These are phyloP conservation scores for Ogataea hybrid DNA, from an alignment of 1,139 yeast genomes.

Conservation along the genomic window DNA sequence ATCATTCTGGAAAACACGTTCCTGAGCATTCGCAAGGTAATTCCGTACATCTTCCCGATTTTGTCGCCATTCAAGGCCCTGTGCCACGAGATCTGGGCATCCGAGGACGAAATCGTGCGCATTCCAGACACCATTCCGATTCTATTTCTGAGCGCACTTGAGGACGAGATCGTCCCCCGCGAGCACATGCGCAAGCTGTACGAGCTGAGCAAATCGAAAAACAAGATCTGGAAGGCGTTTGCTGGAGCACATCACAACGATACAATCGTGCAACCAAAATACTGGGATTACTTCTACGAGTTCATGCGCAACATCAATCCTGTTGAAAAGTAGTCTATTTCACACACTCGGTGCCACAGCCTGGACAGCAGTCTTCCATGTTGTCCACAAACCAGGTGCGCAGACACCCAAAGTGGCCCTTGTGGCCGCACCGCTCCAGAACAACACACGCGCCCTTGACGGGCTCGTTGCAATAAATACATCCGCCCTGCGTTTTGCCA, in stretches of 20 bases:
- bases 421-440: constrained; percentile 80
- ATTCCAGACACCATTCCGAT: constrained; percentile 60
- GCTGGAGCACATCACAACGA: constrained; percentile 74
- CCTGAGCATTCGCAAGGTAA: constrained; percentile 70
- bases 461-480: constrained; percentile 81
- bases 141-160: constrained; percentile 67
- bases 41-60: constrained; percentile 79
- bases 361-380: constrained; percentile 70
- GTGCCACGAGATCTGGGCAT: constrained; percentile 83
- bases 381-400: constrained; percentile 72
- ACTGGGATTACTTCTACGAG: constrained; percentile 66
- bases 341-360: constrained; percentile 25
- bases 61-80: constrained; percentile 55
- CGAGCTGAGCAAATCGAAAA: constrained; percentile 44
- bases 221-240: constrained; percentile 51
- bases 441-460: constrained; percentile 69
- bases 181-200: constrained; percentile 67
- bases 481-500: constrained; percentile 55
- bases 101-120: constrained; percentile 56
- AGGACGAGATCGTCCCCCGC: constrained; percentile 93
- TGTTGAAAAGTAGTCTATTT: constrained; percentile 19
- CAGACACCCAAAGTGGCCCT: constrained; percentile 82
- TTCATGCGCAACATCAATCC: constrained; percentile 44
- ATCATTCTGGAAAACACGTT: constrained; percentile 86
- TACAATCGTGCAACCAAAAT: constrained; percentile 67